Evolutionary conservation across 768 basidiomycete species (phyloP).

Genomic region (Erythrobasidium yunnanense): DNA sequence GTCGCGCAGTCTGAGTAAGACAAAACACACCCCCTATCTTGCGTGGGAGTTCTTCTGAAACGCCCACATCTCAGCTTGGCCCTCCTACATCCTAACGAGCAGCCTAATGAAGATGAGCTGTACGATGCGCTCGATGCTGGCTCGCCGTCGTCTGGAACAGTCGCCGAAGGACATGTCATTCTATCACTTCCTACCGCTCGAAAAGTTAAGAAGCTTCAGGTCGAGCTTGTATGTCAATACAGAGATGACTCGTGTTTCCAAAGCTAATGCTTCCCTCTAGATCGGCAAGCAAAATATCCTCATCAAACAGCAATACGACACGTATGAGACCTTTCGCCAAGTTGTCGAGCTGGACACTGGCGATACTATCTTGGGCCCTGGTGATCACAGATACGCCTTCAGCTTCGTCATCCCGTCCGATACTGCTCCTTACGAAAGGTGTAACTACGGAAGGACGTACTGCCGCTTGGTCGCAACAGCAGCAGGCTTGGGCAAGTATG

Average conservation of each 20-base stretch:
- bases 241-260: not conserved
- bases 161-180: slow-evolving; percentile 16
- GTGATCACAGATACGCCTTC: slow-evolving; percentile 17
- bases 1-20: not conserved
- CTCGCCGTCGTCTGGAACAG: not conserved
- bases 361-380: slow-evolving; percentile 12
- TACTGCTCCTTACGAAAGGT: slow-evolving; percentile 17
- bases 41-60: too few species aligned
- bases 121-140: not conserved
- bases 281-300: slow-evolving; percentile 13
- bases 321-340: not conserved
- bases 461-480: slow-evolving; percentile 10
- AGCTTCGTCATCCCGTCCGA: not conserved
- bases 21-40: not conserved
- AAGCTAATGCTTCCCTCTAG: not conserved
- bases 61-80: not conserved
- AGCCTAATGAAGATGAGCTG: not conserved
- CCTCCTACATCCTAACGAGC: not conserved
- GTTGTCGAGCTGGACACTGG: slow-evolving; percentile 12
- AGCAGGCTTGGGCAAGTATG: slow-evolving; percentile 10
- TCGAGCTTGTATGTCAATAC: slow-evolving; percentile 9
- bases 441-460: slow-evolving; percentile 4
- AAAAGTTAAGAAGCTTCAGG: slow-evolving; percentile 8
- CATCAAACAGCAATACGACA: not conserved
- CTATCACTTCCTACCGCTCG: not conserved